phyloP scores from a whole-genome alignment of 1,139 yeast genomes.

The Yamadazyma trypodendri region DNA sequence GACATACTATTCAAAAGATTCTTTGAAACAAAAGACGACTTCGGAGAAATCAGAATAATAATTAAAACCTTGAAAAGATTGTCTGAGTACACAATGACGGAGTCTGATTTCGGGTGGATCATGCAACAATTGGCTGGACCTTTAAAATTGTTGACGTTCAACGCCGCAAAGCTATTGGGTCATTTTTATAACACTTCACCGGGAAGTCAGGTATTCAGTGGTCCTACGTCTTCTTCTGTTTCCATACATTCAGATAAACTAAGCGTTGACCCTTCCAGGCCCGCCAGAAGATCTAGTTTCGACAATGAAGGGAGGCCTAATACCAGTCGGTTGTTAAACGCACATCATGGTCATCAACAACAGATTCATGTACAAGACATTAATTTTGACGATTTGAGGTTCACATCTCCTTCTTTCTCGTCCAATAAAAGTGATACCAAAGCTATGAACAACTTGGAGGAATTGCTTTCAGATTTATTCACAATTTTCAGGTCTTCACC shows the following conservation, averaged over 20 bases:
- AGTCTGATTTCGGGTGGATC: conserved; percentile 21
- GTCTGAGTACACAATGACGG: conserved; percentile 29
- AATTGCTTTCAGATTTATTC: conserved; percentile 36
- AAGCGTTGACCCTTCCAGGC: conserved; percentile 10
- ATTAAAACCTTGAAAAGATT: conserved; percentile 41
- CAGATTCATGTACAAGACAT: conserved; percentile 4
- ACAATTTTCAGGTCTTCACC: conserved; percentile 35
- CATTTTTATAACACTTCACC: conserved; percentile 19
- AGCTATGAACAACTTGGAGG: conserved; percentile 23
- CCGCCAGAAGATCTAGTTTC: conserved; percentile 10
- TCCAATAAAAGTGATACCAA: conserved; percentile 5
- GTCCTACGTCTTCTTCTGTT: conserved; percentile 8
- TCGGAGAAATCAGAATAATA: conserved; percentile 30
- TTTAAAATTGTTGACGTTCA: conserved; percentile 30
- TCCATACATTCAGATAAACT: conserved; percentile 13
- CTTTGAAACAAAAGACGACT: conserved; percentile 25
- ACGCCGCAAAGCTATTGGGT: conserved; percentile 29
- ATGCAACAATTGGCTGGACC: conserved; percentile 23
- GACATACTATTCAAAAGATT: conserved; percentile 25
- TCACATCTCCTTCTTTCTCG: conserved; percentile 9
- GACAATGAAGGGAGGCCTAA: conserved; percentile 13
- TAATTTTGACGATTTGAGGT: conserved; percentile 12
- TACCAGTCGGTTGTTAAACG: conserved; percentile 6
- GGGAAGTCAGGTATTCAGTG: conserved; percentile 7
- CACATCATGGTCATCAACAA: conserved; percentile 4